Evolutionary conservation across 352 stramenopile genomes (phyloP).

Genomic region (Pythium sp.): DNA sequence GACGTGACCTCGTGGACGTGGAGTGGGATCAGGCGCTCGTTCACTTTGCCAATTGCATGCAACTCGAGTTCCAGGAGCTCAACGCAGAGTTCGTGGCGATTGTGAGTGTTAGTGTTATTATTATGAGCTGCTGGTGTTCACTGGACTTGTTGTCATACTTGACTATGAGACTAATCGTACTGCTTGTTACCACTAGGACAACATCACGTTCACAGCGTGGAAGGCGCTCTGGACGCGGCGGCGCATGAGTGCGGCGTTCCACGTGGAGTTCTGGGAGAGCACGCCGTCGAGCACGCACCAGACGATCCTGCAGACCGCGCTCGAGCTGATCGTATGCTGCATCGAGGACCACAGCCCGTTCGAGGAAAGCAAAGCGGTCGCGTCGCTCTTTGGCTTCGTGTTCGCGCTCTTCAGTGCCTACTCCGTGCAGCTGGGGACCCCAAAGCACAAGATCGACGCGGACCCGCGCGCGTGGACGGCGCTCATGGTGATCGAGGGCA

Average conservation of each 20-base stretch:
- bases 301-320: constrained; percentile 47
- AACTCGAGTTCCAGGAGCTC: constrained; percentile 37
- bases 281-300: constrained; percentile 53
- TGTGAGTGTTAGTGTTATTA: constrained; percentile 9
- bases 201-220: constrained; percentile 36
- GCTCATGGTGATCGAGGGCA: constrained; percentile 36
- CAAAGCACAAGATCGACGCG: constrained; percentile 66
- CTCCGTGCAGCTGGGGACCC: constrained; percentile 47
- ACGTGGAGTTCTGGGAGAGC: constrained; percentile 80
- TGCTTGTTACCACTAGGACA: constrained; percentile 17
- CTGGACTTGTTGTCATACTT: not conserved
- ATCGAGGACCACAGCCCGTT: constrained; percentile 32
- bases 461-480: constrained; percentile 40
- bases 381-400: constrained; percentile 34
- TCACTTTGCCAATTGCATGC: constrained; percentile 38
- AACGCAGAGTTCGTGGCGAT: constrained; percentile 31
- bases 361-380: constrained; percentile 12
- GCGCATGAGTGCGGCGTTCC: constrained; percentile 56
- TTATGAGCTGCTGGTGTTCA: not conserved
- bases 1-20: constrained; percentile 14
- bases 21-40: constrained; percentile 35
- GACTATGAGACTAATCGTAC: not conserved
- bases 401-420: constrained; percentile 70
- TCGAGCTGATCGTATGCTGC: constrained; percentile 43
- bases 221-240: constrained; percentile 46